Evolutionary conservation across 768 basidiomycete genomes (phyloP).

Genomic region (Mycena latifolia): DNA sequence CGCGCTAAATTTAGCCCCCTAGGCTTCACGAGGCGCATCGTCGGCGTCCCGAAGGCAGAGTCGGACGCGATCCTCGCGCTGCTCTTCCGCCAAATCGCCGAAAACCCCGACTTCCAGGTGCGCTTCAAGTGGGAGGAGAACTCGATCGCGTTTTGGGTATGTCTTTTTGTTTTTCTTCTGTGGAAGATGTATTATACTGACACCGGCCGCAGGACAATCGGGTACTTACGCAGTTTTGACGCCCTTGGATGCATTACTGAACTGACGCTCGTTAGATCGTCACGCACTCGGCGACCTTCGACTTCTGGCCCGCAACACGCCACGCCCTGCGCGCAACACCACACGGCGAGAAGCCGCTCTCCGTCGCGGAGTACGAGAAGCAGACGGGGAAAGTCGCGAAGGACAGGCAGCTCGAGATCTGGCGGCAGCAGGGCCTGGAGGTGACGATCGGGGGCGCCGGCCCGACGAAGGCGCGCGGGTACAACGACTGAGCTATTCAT

Average conservation of each 20-base stretch:
- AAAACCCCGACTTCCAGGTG: conserved; percentile 80
- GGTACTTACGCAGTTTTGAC: neutral
- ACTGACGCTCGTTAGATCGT: conserved; percentile 59
- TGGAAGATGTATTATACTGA: no score
- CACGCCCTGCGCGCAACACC: conserved; percentile 88
- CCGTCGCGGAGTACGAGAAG: conserved; percentile 77
- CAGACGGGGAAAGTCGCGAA: conserved; percentile 76
- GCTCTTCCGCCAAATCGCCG: conserved; percentile 77
- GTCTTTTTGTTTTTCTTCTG: conserved; percentile 33
- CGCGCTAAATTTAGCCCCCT: neutral
- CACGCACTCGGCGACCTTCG: conserved; percentile 85
- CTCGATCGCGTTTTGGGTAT: conserved; percentile 84
- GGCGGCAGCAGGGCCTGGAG: conserved; percentile 73
- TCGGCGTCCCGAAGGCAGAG: conserved; percentile 85
- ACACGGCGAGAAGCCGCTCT: conserved; percentile 82
- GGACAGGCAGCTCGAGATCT: conserved; percentile 80
- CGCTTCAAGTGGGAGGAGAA: conserved; percentile 84
- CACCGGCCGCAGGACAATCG: conserved; percentile 27
- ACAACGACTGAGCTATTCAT: conserved; percentile 64
- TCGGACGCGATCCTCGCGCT: conserved; percentile 80
- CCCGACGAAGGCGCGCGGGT: conserved; percentile 60
- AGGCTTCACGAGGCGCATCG: conserved; percentile 86
- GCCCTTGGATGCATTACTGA: neutral
- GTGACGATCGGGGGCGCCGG: conserved; percentile 47
- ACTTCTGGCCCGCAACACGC: conserved; percentile 83